A percentile compares a stretch with the other conserved stretches of the same genome.
Conservation (phyloP, 345 rosid species). For the Eucalyptus decipiens region DNA sequence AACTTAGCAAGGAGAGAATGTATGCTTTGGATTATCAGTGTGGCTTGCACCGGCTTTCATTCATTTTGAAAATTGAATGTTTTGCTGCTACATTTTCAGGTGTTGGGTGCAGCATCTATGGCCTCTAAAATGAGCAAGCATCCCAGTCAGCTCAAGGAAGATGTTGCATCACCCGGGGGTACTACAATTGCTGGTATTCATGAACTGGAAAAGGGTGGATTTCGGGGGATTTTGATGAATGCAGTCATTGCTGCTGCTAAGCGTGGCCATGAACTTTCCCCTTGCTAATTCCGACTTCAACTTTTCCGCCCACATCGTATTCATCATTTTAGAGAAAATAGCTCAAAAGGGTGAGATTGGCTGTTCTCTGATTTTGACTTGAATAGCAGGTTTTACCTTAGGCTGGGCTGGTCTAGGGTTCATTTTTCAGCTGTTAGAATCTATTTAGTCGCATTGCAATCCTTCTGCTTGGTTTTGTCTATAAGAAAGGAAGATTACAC, state of each 20-base stretch:
- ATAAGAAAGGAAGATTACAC: background rate
- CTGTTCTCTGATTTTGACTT: background rate
- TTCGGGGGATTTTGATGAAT: slow-evolving; percentile 75
- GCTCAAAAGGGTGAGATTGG: background rate
- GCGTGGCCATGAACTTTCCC: slow-evolving; percentile 61
- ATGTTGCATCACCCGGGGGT: slow-evolving; percentile 87
- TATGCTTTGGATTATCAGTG: background rate
- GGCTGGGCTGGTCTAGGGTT: background rate
- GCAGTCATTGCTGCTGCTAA: slow-evolving; percentile 83
- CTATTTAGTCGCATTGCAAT: background rate
- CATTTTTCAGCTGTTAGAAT: background rate
- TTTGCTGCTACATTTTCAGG: slow-evolving; percentile 20
- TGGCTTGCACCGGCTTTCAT: background rate
- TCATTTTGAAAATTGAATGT: background rate
- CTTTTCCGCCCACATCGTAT: background rate
- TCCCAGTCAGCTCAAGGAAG: slow-evolving; percentile 84
- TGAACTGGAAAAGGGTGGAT: slow-evolving; percentile 82
- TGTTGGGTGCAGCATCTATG: slow-evolving; percentile 87
- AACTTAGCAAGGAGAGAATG: background rate
- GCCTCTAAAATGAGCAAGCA: slow-evolving; percentile 66
- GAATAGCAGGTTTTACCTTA: background rate
- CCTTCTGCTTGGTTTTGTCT: background rate
- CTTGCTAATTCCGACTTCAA: slow-evolving; percentile 6
- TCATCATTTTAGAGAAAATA: background rate
- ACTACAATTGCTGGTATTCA: slow-evolving; percentile 86